These are phyloP conservation scores for Penstemon eatonii DNA, from an alignment of 257 asterid species.

Conservation along the genomic window DNA sequence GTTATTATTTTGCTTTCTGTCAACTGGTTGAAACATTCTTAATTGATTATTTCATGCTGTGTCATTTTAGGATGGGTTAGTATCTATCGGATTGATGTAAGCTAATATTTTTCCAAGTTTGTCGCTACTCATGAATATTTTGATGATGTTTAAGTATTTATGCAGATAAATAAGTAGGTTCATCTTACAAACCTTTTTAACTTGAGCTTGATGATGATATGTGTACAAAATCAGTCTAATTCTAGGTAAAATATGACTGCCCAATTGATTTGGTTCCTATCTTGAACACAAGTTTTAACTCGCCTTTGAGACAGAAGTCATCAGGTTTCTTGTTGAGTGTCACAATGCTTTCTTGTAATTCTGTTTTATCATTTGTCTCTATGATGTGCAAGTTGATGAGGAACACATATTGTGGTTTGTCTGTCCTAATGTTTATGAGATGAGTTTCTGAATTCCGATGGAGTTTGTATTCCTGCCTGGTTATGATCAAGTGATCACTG, in stretches of 20 bases:
- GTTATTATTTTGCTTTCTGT: background rate
- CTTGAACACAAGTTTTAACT: background rate
- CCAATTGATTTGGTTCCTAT: background rate
- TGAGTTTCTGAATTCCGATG: background rate
- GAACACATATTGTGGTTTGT: background rate
- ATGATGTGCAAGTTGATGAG: background rate
- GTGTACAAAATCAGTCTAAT: background rate
- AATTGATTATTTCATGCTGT: background rate
- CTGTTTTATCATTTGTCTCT: no score
- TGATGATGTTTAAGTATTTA: background rate
- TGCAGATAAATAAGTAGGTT: background rate
- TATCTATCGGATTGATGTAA: background rate
- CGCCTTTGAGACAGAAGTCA: no score
- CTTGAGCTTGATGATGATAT: background rate
- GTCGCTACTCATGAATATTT: background rate
- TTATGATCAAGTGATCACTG: background rate
- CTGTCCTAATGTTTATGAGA: background rate
- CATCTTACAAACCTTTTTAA: no score
- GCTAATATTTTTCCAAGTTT: background rate
- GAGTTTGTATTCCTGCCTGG: background rate
- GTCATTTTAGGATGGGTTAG: background rate
- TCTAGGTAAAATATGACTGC: background rate
- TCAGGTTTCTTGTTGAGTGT: no score
- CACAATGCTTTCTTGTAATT: no score
- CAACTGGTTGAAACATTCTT: background rate